phyloP scores from a whole-genome alignment of 768 basidiomycete species.

The Mycena pura region DNA sequence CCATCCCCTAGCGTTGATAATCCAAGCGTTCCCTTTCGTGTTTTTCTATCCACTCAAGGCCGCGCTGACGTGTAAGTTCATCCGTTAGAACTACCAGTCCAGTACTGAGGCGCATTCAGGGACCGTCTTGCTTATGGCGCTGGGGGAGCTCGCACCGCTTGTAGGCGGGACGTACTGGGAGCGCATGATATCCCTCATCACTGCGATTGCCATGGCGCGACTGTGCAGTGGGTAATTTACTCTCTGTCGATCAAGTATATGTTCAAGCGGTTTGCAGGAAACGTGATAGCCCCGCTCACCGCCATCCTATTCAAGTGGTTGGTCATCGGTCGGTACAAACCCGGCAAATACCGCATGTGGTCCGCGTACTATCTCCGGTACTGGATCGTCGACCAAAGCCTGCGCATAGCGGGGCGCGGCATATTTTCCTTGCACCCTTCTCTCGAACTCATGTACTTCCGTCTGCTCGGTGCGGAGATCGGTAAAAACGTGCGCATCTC shows the following conservation, averaged over 20 bases:
- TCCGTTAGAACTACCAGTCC: not conserved
- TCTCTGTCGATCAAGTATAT: not conserved
- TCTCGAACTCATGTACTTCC: slow-evolving; percentile 48
- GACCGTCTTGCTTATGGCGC: slow-evolving; percentile 45
- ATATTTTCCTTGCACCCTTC: slow-evolving; percentile 47
- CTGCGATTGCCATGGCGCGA: slow-evolving; percentile 43
- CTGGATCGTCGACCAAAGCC: slow-evolving; percentile 16
- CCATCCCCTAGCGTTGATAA: slow-evolving; percentile 46
- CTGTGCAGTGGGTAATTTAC: slow-evolving; percentile 27
- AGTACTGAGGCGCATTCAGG: not conserved
- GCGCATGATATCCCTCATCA: slow-evolving; percentile 41
- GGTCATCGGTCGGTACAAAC: slow-evolving; percentile 49
- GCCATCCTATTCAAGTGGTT: slow-evolving; percentile 55
- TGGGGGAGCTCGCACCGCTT: slow-evolving; percentile 42
- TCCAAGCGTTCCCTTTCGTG: slow-evolving; percentile 48
- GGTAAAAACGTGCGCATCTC: slow-evolving; percentile 48
- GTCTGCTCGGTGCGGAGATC: slow-evolving; percentile 51
- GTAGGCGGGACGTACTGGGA: slow-evolving; percentile 41
- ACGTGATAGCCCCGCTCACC: slow-evolving; percentile 45
- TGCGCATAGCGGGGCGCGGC: slow-evolving; percentile 44
- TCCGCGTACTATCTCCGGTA: slow-evolving; percentile 20
- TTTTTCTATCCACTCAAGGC: slow-evolving; percentile 54
- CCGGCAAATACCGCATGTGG: slow-evolving; percentile 44
- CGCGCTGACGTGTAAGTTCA: slow-evolving; percentile 42
- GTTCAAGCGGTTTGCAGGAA: slow-evolving; percentile 12